A percentile compares a stretch with the other conserved stretches of the same genome.
Evolutionary conservation across 2,329 filamentous ascomycete genomes (phyloP).

Genomic region (Botryotinia globosa): DNA sequence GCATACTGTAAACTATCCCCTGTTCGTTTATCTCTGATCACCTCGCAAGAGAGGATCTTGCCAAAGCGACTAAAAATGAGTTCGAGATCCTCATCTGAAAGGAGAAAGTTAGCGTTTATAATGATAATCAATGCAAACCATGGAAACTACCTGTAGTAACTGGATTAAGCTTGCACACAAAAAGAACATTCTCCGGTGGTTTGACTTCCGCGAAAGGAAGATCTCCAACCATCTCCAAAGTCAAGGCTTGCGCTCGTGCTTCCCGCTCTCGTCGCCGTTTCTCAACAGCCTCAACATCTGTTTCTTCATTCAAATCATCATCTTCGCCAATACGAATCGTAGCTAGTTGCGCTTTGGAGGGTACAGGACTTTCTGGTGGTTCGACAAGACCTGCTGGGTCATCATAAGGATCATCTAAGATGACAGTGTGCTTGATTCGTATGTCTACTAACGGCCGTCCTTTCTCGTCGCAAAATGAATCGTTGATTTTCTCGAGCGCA

Average conservation of each 20-base stretch:
- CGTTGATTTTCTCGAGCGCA: constrained; percentile 88
- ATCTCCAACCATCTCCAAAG: constrained; percentile 96
- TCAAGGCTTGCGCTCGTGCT: constrained; percentile 88
- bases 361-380: constrained; percentile 75
- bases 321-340: constrained; percentile 92
- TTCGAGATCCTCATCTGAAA: constrained; percentile 78
- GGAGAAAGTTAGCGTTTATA: constrained; percentile 20
- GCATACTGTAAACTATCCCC: constrained; percentile 96
- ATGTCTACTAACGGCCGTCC: constrained; percentile 92
- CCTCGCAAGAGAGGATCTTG: constrained; percentile 90
- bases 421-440: constrained; percentile 84
- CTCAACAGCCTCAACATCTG: constrained; percentile 75
- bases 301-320: constrained; percentile 71
- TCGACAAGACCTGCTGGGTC: constrained; percentile 76
- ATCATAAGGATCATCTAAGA: constrained; percentile 88
- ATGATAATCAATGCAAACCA: neutral
- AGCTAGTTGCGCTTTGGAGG: constrained; percentile 79
- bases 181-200: constrained; percentile 93
- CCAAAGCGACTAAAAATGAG: constrained; percentile 97
- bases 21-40: constrained; percentile 90
- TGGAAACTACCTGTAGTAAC: constrained; percentile 66
- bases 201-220: constrained; percentile 96
- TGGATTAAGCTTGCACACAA: constrained; percentile 97
- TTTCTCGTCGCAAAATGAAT: constrained; percentile 79
- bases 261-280: constrained; percentile 81